Evolutionary conservation across 306 rosid genomes (phyloP).

Genomic region (Glycine latifolia): DNA sequence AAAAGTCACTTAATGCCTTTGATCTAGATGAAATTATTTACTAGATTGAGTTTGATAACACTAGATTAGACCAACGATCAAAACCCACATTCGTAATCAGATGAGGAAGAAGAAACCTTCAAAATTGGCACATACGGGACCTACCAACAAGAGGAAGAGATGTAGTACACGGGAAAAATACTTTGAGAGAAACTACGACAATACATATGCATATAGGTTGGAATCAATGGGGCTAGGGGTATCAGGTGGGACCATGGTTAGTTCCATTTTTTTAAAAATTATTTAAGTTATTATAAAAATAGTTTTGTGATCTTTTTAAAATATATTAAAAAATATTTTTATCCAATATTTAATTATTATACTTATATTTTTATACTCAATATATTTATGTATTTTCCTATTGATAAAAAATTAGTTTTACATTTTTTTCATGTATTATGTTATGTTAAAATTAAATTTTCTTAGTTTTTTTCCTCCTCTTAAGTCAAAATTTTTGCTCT

Average conservation of each 20-base stretch:
- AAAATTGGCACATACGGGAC: not conserved
- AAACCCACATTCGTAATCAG: not conserved
- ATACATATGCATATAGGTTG: not conserved
- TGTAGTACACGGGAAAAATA: not conserved
- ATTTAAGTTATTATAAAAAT: not conserved
- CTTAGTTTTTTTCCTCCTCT: not conserved
- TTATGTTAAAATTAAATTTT: not conserved
- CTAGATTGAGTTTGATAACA: too few relatives aligned
- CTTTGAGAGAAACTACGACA: not conserved
- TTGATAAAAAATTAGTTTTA: too few relatives aligned
- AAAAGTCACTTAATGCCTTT: too few relatives aligned
- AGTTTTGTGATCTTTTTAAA: not conserved
- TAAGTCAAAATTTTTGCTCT: not conserved
- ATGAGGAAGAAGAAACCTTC: not conserved
- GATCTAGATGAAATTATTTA: too few relatives aligned
- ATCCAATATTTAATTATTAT: too few relatives aligned
- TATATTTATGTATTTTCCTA: too few relatives aligned
- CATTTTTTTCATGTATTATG: too few relatives aligned
- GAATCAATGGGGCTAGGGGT: not conserved
- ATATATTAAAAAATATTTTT: too few relatives aligned
- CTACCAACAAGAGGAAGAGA: not conserved
- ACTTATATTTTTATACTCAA: not conserved
- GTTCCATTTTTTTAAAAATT: not conserved
- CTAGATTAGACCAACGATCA: too few relatives aligned
- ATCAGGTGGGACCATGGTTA: too few relatives aligned